Percentiles rank a stretch among this genome's conserved stretches.
These are phyloP conservation scores for Clathrospora elynae DNA, from an alignment of 2,329 filamentous ascomycete genomes.

Conservation along the genomic window DNA sequence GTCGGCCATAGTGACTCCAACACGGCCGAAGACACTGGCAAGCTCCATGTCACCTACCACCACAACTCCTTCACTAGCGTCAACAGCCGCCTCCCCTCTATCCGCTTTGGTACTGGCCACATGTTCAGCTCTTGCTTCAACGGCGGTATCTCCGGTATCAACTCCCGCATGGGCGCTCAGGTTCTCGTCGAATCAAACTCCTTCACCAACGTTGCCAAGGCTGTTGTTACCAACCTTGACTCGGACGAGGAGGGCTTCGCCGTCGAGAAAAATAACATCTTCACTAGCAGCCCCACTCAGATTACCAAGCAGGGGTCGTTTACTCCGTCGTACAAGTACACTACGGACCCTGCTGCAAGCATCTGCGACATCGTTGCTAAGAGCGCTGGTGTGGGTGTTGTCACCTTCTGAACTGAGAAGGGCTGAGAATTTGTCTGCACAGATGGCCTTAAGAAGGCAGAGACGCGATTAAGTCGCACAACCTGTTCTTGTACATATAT, in stretches of 20 bases:
- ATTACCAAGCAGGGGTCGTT: constrained; percentile 59
- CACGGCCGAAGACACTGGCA: constrained; percentile 59
- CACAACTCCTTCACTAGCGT: constrained; percentile 70
- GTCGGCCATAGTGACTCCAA: constrained; percentile 52
- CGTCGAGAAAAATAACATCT: constrained; percentile 54
- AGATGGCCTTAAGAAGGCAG: neutral
- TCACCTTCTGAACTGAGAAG: constrained; percentile 38
- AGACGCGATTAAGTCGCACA: constrained; percentile 5
- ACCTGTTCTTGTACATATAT: constrained; percentile 27
- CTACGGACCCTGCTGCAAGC: constrained; percentile 32
- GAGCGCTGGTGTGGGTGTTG: constrained; percentile 40
- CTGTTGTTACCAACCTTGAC: constrained; percentile 63
- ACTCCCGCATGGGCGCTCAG: constrained; percentile 52
- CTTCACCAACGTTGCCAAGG: constrained; percentile 63
- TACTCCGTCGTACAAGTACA: constrained; percentile 61
- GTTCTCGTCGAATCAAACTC: constrained; percentile 54
- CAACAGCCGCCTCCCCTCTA: constrained; percentile 65
- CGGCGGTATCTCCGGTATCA: constrained; percentile 48
- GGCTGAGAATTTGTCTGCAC: neutral
- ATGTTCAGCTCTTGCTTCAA: constrained; percentile 59
- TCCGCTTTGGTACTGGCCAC: constrained; percentile 71
- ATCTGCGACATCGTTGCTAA: constrained; percentile 36
- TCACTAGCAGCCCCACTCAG: constrained; percentile 48
- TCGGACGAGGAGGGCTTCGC: constrained; percentile 58
- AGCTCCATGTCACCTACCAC: constrained; percentile 67